Base-by-base conservation (phyloP, 805 yeast genomes). In the Candida xyloterini region DNA sequence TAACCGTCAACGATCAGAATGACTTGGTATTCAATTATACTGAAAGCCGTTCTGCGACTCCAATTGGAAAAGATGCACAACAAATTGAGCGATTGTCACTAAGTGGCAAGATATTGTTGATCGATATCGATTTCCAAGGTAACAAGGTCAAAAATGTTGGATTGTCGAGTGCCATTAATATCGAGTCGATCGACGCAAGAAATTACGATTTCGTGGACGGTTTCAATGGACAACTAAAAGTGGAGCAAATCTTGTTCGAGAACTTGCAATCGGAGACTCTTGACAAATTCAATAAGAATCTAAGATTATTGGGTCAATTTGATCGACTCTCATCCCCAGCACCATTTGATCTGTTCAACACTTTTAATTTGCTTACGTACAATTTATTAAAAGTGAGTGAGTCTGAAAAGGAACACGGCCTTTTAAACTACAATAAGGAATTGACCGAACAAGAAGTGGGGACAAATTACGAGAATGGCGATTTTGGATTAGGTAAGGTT, bases 51-150 rank as follows among this genome's bases (percentile, higher is more conserved):
- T 44, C 51, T 6, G 47, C 49, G 1, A 47, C 56, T 2, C 58
- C 57, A 2, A 38, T 35, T 5, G 27, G 38, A 13, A 10, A 26
- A 9, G 37, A 33, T 7, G 30, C 30, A 10, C 53, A 35, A 22
- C 35, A 37, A 16, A 48, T 49, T 21, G 60, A 59, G 22, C 45
- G 66, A 32, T 42, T 64, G 27, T 60, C 64, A 8, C 46, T 64
- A 30, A 60, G 67, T 21, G 71, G 70, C 1, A 53, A 56, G 40
- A 58, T 64, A 7, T 39, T 65, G 14, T 43, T 66, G 14, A 60
- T 66, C 14, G 71, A 66, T 44, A 61, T 65, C 27, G 69, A 66
- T 44, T 65, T 63, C 47, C 51, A 52, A 18, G 45, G 44, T 11
- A 50, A 43, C 4, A 16, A 25, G 3, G 66, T 60, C 7, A 42